These are phyloP conservation scores for Flaveria brownii DNA, from an alignment of 129 eudicot genomes.

Conservation along the genomic window DNA sequence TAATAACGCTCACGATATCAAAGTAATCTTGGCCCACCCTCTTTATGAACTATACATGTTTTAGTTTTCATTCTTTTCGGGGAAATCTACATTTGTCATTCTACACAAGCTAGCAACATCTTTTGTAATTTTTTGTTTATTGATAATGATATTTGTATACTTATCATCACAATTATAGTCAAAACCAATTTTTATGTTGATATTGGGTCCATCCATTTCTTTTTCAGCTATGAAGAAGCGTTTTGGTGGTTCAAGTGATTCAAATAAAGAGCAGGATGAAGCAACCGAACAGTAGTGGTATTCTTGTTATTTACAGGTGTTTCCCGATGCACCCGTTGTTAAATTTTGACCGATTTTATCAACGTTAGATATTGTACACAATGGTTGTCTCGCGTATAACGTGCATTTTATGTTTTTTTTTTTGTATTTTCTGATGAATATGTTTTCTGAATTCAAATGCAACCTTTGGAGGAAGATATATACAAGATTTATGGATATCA, in stretches of 20 bases:
- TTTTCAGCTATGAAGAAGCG: slow-evolving; percentile 40
- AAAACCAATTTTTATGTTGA: not conserved
- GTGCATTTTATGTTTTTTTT: too few species aligned
- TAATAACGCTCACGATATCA: too few species aligned
- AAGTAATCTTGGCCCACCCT: too few species aligned
- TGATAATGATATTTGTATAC: not conserved
- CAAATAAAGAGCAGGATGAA: slow-evolving; percentile 24
- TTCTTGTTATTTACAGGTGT: slow-evolving; percentile 7
- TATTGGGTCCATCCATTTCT: not conserved
- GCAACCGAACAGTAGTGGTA: slow-evolving; percentile 22
- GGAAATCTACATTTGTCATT: not conserved
- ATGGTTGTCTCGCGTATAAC: not conserved
- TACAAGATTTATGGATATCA: slow-evolving; percentile 4
- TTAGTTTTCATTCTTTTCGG: not conserved
- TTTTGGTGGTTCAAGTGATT: not conserved
- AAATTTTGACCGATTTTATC: slow-evolving; percentile 26
- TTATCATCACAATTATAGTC: not conserved
- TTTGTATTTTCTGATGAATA: not conserved
- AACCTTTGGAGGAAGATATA: not conserved
- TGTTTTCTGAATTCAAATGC: not conserved
- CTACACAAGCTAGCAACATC: not conserved
- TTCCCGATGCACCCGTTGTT: not conserved
- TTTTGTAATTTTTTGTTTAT: not conserved
- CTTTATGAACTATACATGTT: not conserved
- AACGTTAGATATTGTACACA: slow-evolving; percentile 14